These are phyloP conservation scores for Lactarius psammicola DNA, from an alignment of 768 basidiomycete genomes.

Conservation along the genomic window DNA sequence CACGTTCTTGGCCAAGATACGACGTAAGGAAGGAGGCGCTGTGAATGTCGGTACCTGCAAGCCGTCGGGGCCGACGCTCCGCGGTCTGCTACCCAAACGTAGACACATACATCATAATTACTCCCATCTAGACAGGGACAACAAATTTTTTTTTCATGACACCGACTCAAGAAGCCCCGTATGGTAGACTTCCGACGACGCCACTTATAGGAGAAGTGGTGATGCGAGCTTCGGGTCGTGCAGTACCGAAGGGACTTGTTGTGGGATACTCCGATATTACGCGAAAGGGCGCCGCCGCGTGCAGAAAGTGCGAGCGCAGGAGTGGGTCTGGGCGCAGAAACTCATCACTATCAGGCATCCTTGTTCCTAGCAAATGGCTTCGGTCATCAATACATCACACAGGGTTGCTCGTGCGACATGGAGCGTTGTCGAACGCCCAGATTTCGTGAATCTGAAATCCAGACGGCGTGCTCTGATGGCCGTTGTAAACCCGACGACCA, in stretches of 20 bases:
- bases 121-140: constrained; percentile 3
- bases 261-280: constrained; percentile 13
- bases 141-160: background rate
- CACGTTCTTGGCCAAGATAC: background rate
- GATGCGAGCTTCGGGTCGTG: background rate
- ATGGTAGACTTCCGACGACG: constrained; percentile 10
- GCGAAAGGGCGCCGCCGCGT: background rate
- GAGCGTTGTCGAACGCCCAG: background rate
- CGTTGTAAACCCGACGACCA: constrained; percentile 13
- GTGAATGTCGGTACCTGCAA: constrained; percentile 10
- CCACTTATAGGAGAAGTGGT: constrained; percentile 19
- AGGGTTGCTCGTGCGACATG: background rate
- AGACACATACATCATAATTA: background rate
- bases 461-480: constrained; percentile 3
- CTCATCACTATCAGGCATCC: background rate
- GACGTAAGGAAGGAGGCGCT: constrained; percentile 9
- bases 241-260: background rate
- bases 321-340: background rate
- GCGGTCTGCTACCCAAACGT: background rate
- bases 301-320: background rate
- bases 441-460: background rate
- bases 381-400: background rate
- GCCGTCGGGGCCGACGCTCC: background rate
- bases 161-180: constrained; percentile 1
- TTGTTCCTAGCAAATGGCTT: background rate